These are phyloP conservation scores for Penicillium expansum DNA, from an alignment of 2,329 filamentous ascomycete species.

Conservation along the genomic window DNA sequence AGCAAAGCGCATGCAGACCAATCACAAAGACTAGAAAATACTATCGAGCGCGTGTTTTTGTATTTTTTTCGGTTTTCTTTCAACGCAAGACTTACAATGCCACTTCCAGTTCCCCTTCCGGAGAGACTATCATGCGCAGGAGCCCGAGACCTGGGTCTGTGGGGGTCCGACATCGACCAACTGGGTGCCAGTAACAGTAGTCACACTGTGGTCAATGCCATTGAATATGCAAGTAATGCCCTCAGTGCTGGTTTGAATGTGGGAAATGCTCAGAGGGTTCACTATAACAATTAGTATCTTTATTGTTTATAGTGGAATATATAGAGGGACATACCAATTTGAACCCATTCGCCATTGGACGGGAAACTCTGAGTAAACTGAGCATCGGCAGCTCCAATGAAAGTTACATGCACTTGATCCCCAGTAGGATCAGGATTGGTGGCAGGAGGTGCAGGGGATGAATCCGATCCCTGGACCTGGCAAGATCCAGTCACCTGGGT, in stretches of 20 bases:
- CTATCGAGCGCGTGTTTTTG: background rate
- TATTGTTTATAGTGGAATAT: background rate
- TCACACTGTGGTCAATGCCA: conserved; percentile 14
- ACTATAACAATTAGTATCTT: conserved; percentile 4
- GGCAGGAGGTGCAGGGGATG: background rate
- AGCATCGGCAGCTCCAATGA: conserved; percentile 5
- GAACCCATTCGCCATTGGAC: background rate
- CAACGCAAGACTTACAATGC: background rate
- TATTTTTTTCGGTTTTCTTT: background rate
- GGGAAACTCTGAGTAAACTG: conserved; percentile 3
- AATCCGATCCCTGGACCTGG: background rate
- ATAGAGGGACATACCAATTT: conserved; percentile 11
- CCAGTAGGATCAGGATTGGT: background rate
- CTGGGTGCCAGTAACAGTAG: conserved; percentile 6
- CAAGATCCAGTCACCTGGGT: conserved; percentile 20
- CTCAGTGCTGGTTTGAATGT: conserved; percentile 6
- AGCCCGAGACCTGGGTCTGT: conserved; percentile 13
- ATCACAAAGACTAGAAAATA: background rate
- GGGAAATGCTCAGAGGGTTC: conserved; percentile 17
- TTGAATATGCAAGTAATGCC: conserved; percentile 9
- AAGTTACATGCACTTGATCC: background rate
- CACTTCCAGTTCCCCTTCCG: background rate
- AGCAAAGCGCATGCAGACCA: background rate
- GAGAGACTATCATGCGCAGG: background rate
- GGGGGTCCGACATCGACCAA: conserved; percentile 17